phyloP scores from a whole-genome alignment of 352 stramenopile species.

The Phytophthora kernoviae region DNA sequence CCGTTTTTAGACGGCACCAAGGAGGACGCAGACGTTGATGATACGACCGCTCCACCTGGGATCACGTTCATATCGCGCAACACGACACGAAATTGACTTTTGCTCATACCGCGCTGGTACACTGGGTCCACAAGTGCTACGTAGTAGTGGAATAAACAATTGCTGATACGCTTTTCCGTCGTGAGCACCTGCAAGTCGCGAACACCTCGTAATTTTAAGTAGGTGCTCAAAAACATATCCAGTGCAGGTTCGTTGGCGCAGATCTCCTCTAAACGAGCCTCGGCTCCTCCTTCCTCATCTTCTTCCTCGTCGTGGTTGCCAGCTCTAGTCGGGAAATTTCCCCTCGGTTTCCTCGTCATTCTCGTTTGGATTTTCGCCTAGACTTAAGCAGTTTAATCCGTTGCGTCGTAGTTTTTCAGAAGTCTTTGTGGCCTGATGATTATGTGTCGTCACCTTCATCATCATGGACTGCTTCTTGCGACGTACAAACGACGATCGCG shows the following conservation, averaged over 20 bases:
- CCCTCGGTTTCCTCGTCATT: slow-evolving; percentile 14
- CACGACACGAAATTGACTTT: slow-evolving; percentile 66
- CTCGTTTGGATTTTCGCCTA: slow-evolving; percentile 21
- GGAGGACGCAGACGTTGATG: slow-evolving; percentile 10
- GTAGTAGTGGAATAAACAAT: slow-evolving; percentile 75
- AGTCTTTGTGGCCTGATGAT: slow-evolving; percentile 20
- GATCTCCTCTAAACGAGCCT: slow-evolving; percentile 52
- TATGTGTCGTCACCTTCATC: slow-evolving; percentile 50
- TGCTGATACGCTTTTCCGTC: slow-evolving; percentile 64
- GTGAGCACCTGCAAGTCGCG: slow-evolving; percentile 58
- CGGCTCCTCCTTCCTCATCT: slow-evolving; percentile 26
- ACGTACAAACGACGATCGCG: slow-evolving; percentile 65
- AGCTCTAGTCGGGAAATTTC: not conserved
- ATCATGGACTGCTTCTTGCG: slow-evolving; percentile 77
- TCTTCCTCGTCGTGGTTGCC: slow-evolving; percentile 27
- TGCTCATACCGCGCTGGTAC: slow-evolving; percentile 52
- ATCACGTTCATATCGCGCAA: slow-evolving; percentile 57
- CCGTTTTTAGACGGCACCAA: slow-evolving; percentile 17
- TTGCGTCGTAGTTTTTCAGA: slow-evolving; percentile 7
- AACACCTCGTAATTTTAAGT: slow-evolving; percentile 48
- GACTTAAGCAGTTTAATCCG: slow-evolving; percentile 9
- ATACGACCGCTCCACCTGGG: slow-evolving; percentile 20
- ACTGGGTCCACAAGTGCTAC: slow-evolving; percentile 58
- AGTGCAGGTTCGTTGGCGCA: slow-evolving; percentile 57
- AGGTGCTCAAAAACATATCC: slow-evolving; percentile 65